Base-by-base conservation (phyloP, 1,139 yeast species). In the Geotrichum candidum region DNA sequence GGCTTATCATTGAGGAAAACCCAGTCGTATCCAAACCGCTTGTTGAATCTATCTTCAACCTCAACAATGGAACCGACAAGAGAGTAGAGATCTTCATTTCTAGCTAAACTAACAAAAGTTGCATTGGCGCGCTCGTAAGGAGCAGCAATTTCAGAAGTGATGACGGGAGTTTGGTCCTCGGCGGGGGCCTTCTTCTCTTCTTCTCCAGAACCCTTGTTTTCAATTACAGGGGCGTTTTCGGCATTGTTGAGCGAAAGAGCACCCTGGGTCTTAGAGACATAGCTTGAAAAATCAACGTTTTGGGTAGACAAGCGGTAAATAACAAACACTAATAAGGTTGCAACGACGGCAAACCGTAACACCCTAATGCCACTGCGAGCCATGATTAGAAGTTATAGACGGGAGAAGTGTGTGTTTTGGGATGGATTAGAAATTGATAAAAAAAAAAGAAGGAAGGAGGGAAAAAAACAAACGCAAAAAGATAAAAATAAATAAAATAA, bases 21-120 rank as follows among this genome's bases (percentile, higher is more conserved):
- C 94, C 94, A 87, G 68, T 85, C 90, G 72, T 87, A 87, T 68
- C 85, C 82, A 72, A 74, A 87, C 61, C 81, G 75, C 62, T 76
- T 70, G 75, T 90, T 89, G 76, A 89, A 90, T 56, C 94, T 79
- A 69, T 83, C 86, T 75, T 90, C 92, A 48, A 88, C 82, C 58
- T 82, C 78, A 61, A 83, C 80, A 55, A 90, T 84, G 4, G 95
- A 83, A 58, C 78, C 80, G 22, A 86, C 72, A 61, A 89, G 74
- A 6, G 79, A 82, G 72, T 79, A 78, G 45, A 89, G 71, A 67
- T 90, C 96, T 15, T 77, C 72, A 72, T 90, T 88, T 66, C 95
- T 79, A 51, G 89, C 92, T 61, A 90, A 75, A 10, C 91, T 82
- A 61, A 89, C 85, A 68, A 90, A 84, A 0, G 92, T 85, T 2